phyloP scores from a whole-genome alignment of 129 eudicot genomes.

The Glebionis coronaria region DNA sequence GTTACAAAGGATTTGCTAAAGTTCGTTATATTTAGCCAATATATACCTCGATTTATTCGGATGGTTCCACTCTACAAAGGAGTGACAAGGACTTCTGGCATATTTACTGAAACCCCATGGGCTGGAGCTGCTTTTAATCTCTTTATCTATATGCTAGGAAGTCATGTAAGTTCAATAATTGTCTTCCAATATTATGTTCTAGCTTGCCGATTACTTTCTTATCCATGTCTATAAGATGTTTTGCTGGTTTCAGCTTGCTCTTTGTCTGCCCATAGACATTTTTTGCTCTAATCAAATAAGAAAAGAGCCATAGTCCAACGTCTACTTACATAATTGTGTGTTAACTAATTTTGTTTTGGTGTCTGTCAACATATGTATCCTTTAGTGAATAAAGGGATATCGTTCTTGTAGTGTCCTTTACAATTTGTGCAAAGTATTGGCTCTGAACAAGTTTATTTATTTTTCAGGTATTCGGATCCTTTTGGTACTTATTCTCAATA shows the following conservation, averaged over 20 bases:
- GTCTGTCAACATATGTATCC: not conserved
- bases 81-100: constrained; percentile 71
- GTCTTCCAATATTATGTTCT: not conserved
- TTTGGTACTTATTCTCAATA: constrained; percentile 73
- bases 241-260: not conserved
- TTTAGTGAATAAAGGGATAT: not conserved
- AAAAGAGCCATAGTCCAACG: too few species aligned
- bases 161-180: constrained; percentile 66
- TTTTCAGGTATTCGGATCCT: constrained; percentile 35
- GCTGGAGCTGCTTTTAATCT: constrained; percentile 94
- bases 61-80: constrained; percentile 62
- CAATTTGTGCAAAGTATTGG: not conserved
- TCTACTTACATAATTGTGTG: not conserved
- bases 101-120: constrained; percentile 79
- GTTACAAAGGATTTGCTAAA: constrained; percentile 59
- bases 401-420: not conserved
- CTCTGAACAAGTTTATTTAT: constrained; percentile 1
- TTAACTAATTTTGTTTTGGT: not conserved
- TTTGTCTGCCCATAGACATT: not conserved
- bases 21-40: constrained; percentile 53
- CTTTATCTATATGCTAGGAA: constrained; percentile 76
- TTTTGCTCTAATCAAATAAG: not conserved
- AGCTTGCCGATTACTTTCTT: not conserved
- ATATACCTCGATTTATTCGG: constrained; percentile 60
- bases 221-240: not conserved